Conservation (phyloP, 805 yeast species). For the Starmerella geochares region DNA sequence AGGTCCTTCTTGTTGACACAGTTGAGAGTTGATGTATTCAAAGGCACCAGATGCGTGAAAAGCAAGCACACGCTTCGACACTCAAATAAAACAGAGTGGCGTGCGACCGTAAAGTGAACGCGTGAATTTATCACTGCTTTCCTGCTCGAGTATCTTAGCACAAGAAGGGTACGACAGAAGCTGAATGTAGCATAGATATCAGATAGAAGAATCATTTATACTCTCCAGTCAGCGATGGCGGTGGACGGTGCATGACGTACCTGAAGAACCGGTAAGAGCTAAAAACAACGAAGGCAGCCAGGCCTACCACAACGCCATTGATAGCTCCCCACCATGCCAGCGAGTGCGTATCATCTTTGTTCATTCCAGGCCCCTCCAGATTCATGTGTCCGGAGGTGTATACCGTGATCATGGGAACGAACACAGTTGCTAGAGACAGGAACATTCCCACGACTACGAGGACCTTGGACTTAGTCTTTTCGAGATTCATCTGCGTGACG, state of each 20-base stretch:
- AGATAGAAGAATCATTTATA: not conserved
- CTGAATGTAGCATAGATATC: not conserved
- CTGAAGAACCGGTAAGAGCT: not conserved
- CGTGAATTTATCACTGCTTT: too few relatives aligned
- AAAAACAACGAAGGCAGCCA: not conserved
- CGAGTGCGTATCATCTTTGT: not conserved
- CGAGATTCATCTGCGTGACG: constrained; percentile 12
- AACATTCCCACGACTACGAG: constrained; percentile 7
- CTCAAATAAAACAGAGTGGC: too few relatives aligned
- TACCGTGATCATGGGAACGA: constrained; percentile 9
- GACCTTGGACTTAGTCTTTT: constrained; percentile 8
- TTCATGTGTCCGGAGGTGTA: constrained; percentile 12
- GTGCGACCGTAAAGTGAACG: too few relatives aligned
- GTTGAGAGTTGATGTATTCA: too few relatives aligned
- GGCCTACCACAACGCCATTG: not conserved
- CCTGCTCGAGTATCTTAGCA: too few relatives aligned
- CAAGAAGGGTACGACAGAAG: too few relatives aligned
- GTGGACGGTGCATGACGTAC: not conserved
- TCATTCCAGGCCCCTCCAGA: constrained; percentile 7
- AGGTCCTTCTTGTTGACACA: not conserved
- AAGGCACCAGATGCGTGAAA: too few relatives aligned
- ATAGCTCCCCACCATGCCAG: constrained; percentile 6
- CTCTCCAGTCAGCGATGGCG: constrained; percentile 2
- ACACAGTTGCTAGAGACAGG: constrained; percentile 7
- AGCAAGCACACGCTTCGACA: too few relatives aligned